A percentile compares a stretch with the other conserved stretches of the same genome.
These are phyloP conservation scores for Amyloporia xantha DNA, from an alignment of 768 basidiomycete species.

Conservation along the genomic window DNA sequence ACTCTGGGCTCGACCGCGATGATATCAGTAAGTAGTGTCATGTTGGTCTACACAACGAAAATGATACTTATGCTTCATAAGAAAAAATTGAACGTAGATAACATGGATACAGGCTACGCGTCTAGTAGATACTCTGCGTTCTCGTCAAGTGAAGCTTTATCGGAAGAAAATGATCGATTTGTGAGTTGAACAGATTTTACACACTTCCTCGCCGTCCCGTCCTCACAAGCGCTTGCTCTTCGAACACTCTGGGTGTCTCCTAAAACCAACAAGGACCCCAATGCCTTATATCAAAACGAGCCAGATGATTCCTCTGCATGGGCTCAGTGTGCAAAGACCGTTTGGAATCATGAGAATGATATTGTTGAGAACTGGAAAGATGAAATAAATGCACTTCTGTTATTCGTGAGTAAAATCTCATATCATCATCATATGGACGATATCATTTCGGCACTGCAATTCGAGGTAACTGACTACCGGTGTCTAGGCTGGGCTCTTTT, in stretches of 20 bases:
- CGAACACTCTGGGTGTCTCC: background rate
- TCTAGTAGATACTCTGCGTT: no score
- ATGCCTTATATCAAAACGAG: background rate
- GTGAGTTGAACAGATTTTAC: background rate
- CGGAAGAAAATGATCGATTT: background rate
- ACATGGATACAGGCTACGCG: no score
- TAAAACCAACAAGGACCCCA: background rate
- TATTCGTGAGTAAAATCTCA: constrained; percentile 13
- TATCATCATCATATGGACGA: background rate
- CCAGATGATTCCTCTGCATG: background rate
- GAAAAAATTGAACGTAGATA: no score
- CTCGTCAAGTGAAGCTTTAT: no score
- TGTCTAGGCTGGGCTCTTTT: constrained; percentile 18
- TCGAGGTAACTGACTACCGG: background rate
- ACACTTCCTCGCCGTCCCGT: background rate
- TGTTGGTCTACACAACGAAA: no score
- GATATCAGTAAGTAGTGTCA: no score
- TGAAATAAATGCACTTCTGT: constrained; percentile 17
- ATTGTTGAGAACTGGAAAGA: constrained; percentile 17
- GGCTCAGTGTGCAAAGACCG: constrained; percentile 4
- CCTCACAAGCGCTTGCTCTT: background rate
- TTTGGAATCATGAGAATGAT: constrained; percentile 14
- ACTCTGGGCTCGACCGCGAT: no score
- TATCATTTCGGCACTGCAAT: background rate
- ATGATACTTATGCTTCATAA: no score